These are phyloP conservation scores for Tuber calosporum DNA, from an alignment of 495 filamentous ascomycete species.

Conservation along the genomic window DNA sequence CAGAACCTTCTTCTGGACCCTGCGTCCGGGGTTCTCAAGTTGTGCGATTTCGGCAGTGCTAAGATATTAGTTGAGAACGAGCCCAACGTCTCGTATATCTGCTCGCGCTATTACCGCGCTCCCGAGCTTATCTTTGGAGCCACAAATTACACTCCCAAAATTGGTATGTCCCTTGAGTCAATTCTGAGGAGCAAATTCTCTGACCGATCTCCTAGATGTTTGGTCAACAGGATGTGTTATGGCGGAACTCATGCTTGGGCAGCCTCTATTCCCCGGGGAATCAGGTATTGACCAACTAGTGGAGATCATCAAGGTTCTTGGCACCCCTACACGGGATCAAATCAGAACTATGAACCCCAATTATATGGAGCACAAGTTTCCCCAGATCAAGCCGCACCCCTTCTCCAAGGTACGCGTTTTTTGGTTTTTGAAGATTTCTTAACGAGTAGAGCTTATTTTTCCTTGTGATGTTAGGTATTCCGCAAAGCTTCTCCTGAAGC, in stretches of 20 bases:
- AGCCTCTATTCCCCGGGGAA: constrained; percentile 97
- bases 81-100: constrained; percentile 99
- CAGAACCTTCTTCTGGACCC: constrained; percentile 95
- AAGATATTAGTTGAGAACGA: constrained; percentile 99
- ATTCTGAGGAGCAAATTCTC: constrained; percentile 25
- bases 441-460: constrained; percentile 21
- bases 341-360: constrained; percentile 99
- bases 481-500: constrained; percentile 85
- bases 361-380: constrained; percentile 99
- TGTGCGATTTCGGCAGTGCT: constrained; percentile 97
- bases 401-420: constrained; percentile 71
- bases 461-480: constrained; percentile 64
- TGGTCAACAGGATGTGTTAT: constrained; percentile 99
- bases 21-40: constrained; percentile 80
- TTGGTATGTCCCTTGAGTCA: constrained; percentile 59
- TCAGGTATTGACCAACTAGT: constrained; percentile 98
- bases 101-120: constrained; percentile 96
- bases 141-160: constrained; percentile 99
- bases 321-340: constrained; percentile 94
- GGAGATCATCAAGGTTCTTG: constrained; percentile 98
- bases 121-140: constrained; percentile 98
- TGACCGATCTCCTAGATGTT: constrained; percentile 58
- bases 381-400: constrained; percentile 98
- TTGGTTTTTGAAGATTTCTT: constrained; percentile 13
- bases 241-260: constrained; percentile 97